Conservation (phyloP, 2,329 filamentous ascomycete genomes). For the Penicillium sclerotigenum region DNA sequence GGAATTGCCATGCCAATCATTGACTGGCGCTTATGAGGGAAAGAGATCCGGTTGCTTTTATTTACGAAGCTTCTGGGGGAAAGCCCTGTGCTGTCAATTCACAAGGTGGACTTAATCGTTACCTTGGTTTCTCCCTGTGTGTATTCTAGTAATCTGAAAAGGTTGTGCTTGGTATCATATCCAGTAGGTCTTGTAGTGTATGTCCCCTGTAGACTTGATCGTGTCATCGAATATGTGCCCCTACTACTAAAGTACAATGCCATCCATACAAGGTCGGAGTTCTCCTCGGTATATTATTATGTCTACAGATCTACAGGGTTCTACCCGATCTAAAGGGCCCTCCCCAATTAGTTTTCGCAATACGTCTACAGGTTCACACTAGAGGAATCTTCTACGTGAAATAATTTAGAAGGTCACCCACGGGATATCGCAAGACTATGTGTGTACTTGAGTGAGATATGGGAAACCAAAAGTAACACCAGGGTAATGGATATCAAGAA, state of each 20-base stretch:
- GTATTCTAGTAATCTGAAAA: constrained; percentile 39
- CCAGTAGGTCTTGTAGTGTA: constrained; percentile 14
- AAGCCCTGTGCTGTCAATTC: constrained; percentile 88
- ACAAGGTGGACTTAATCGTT: constrained; percentile 87
- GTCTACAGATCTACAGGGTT: neutral
- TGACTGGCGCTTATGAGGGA: constrained; percentile 95
- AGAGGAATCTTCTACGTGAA: too few relatives aligned
- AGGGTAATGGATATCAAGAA: too few relatives aligned
- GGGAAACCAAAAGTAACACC: too few relatives aligned
- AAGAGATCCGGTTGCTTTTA: constrained; percentile 75
- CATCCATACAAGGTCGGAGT: neutral
- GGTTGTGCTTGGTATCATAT: constrained; percentile 34
- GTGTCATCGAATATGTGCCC: neutral
- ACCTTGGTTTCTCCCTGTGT: constrained; percentile 55
- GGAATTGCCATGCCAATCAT: constrained; percentile 48
- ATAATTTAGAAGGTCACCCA: too few relatives aligned
- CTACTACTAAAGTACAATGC: neutral
- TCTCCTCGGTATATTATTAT: too few relatives aligned
- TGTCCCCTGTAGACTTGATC: neutral
- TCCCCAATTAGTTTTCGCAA: too few relatives aligned
- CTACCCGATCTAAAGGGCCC: neutral
- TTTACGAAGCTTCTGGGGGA: constrained; percentile 64
- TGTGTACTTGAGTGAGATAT: too few relatives aligned
- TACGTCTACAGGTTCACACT: too few relatives aligned
- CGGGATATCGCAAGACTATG: too few relatives aligned